Evolutionary conservation across 768 basidiomycete genomes (phyloP).

Genomic region (Kwoniella shandongensis): DNA sequence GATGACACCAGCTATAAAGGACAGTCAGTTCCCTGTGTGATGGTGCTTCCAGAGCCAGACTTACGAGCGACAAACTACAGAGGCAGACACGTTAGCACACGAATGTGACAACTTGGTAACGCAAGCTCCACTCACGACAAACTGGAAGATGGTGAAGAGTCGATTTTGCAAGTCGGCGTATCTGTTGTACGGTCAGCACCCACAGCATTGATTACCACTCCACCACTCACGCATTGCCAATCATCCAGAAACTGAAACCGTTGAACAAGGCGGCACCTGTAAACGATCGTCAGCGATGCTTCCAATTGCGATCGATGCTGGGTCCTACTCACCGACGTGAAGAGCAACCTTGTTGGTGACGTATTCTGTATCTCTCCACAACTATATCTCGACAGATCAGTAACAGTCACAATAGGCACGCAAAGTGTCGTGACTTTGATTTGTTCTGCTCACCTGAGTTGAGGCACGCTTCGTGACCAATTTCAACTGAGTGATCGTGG

Average conservation of each 20-base stretch:
- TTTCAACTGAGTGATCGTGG: slow-evolving; percentile 62
- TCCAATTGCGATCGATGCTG: no score
- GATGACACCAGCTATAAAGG: slow-evolving; percentile 72
- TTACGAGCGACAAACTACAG: slow-evolving; percentile 27
- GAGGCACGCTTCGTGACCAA: slow-evolving; percentile 48
- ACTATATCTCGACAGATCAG: slow-evolving; percentile 52
- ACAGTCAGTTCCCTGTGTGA: slow-evolving; percentile 42
- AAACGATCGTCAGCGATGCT: neutral
- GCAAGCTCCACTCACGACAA: slow-evolving; percentile 11
- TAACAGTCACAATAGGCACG: neutral
- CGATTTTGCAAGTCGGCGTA: slow-evolving; percentile 39
- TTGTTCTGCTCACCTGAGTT: slow-evolving; percentile 26
- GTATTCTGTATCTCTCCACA: slow-evolving; percentile 61
- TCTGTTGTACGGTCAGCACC: neutral
- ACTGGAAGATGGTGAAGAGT: slow-evolving; percentile 56
- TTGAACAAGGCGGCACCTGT: slow-evolving; percentile 24
- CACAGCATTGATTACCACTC: neutral
- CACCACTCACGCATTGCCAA: slow-evolving; percentile 21
- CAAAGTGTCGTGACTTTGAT: no score
- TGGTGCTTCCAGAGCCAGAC: neutral
- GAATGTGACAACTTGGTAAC: no score
- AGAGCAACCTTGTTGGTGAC: slow-evolving; percentile 50
- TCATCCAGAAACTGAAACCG: slow-evolving; percentile 47
- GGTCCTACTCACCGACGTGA: slow-evolving; percentile 17
- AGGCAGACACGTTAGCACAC: no score